Evolutionary conservation across 2,329 filamentous ascomycete species (phyloP).

Genomic region (Monosporascus sp.): DNA sequence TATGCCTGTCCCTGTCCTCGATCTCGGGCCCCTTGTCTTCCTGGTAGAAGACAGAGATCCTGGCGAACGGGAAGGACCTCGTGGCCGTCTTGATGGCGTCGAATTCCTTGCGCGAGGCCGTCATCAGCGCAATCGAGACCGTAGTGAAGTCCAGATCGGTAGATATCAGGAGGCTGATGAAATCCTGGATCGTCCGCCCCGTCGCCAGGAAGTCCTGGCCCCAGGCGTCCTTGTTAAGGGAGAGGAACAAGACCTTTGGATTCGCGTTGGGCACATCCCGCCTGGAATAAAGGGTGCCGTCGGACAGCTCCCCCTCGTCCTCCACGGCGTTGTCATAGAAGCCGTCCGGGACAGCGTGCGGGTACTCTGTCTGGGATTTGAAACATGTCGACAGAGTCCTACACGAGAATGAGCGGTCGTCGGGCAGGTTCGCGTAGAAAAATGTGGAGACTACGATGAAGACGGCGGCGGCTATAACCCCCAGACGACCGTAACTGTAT

Average conservation of each 20-base stretch:
- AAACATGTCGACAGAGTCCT: neutral
- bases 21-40: conserved; percentile 13
- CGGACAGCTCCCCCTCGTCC: neutral
- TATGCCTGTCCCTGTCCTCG: conserved; percentile 15
- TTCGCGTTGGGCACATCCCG: neutral
- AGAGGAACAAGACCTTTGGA: conserved; percentile 20
- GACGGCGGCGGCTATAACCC: neutral
- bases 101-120: conserved; percentile 21
- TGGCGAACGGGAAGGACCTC: conserved; percentile 18
- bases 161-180: conserved; percentile 21
- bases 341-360: neutral
- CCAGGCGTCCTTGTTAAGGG: conserved; percentile 24
- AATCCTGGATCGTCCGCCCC: conserved; percentile 22
- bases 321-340: neutral
- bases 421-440: neutral
- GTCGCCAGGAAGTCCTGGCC: conserved; percentile 22
- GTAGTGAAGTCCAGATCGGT: conserved; percentile 20
- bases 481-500: neutral
- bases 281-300: neutral
- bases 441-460: neutral
- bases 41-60: conserved; percentile 17
- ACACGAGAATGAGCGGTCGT: neutral
- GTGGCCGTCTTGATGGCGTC: conserved; percentile 16
- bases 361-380: neutral
- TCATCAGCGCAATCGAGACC: conserved; percentile 22